phyloP scores from a whole-genome alignment of 2,329 filamentous ascomycete species.

The Hypoxylon sp. region DNA sequence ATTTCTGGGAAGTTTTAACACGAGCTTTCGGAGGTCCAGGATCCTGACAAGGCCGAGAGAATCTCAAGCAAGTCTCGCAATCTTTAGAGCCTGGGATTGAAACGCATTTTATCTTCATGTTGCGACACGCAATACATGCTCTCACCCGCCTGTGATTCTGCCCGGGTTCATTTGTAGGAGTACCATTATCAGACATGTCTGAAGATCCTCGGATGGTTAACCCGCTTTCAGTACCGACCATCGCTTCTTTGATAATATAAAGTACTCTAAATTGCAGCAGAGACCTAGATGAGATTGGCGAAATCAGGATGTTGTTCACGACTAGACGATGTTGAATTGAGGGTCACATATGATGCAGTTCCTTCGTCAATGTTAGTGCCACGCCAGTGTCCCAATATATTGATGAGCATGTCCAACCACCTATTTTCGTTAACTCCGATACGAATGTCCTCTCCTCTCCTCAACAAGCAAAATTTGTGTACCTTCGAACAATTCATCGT shows the following conservation, averaged over 20 bases:
- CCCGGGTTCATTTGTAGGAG: constrained; percentile 16
- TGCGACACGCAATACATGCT: constrained; percentile 39
- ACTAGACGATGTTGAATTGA: constrained; percentile 1
- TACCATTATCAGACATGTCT: constrained; percentile 23
- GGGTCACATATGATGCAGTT: constrained; percentile 15
- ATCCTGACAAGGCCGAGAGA: constrained; percentile 40
- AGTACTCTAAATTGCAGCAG: background rate
- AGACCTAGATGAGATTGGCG: background rate
- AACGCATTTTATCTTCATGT: constrained; percentile 43
- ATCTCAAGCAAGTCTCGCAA: constrained; percentile 39
- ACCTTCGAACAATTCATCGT: background rate
- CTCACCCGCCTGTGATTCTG: constrained; percentile 31
- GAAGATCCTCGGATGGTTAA: constrained; percentile 1
- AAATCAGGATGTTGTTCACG: background rate
- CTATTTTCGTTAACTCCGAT: background rate
- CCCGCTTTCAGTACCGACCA: constrained; percentile 6
- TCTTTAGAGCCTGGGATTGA: constrained; percentile 36
- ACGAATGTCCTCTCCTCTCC: background rate
- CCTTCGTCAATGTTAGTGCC: constrained; percentile 16
- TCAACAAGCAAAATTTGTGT: background rate
- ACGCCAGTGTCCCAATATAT: constrained; percentile 25
- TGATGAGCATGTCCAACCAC: background rate
- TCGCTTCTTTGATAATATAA: constrained; percentile 15
- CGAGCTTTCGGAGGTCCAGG: constrained; percentile 40
- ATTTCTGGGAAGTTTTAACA: constrained; percentile 40